Evolutionary conservation across 148 eudicot species (phyloP), one percentile per base, ranked within the genome.

Genomic region (Hydrangea macrophylla): DNA sequence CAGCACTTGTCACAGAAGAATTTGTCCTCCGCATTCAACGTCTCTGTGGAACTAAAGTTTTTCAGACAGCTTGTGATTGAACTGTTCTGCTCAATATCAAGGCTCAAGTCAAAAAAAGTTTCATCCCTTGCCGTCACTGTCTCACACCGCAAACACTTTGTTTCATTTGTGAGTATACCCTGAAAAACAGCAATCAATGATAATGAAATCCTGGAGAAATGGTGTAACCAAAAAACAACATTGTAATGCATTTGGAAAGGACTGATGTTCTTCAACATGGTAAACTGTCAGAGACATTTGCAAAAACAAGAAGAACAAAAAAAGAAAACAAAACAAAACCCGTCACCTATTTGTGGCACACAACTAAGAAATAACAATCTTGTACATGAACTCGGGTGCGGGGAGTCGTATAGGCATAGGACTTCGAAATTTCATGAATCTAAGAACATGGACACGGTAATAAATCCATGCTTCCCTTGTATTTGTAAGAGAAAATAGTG

Each of bases 21-120:
- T 78, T 92, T 92, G 87, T 92, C 97, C 83, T 92, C 95, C 0
- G 97, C 97, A 69, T 92, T 92, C 20, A 92, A 75, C 35, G 97
- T 89, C 81, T 88, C 97, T 13, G 92, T 92, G 23, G 97, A 89
- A 56, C 97, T 89, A 44, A 92, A 92, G 70, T 92, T 90, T 81
- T 84, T 88, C 24, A 90, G 81, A 77, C 96, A 90, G 62, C 96
- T 87, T 9, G 96, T 87, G 61, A 90, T 83, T 25, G 96, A 90
- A 81, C 88, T 87, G 61, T 87, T 90, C 81, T 90, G 96, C 78
- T 90, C 96, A 60, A 90, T 90, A 75, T 90, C 96, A 76, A 90
- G 85, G 85, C 96, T 90, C 80, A 90, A 74, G 69, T 90, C 96
- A 31, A 87, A 81, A 68, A 90, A 90, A 26, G 89, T 90, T 70